A percentile compares a stretch with the other conserved stretches of the same genome.
phyloP scores from a whole-genome alignment of 2,329 filamentous ascomycete species.

The Exophiala bonariae region DNA sequence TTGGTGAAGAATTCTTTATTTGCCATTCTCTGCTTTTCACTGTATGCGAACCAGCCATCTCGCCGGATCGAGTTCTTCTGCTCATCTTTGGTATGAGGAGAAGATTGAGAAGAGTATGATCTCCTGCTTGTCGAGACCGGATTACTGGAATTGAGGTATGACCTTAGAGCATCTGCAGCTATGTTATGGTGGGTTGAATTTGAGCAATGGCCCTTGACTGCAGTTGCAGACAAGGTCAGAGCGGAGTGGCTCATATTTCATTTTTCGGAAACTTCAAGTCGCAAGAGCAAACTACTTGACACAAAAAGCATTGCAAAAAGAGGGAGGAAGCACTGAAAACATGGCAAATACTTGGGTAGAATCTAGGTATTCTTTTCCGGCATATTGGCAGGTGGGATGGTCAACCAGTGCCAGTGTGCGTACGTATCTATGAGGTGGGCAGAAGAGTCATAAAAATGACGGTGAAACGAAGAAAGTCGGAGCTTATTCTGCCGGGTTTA shows the following conservation, averaged over 20 bases:
- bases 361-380: too few relatives aligned
- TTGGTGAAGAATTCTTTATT: constrained; percentile 81
- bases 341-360: too few relatives aligned
- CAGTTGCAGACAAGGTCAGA: constrained; percentile 30
- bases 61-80: background rate
- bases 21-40: constrained; percentile 45
- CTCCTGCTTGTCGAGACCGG: background rate
- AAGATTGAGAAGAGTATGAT: constrained; percentile 19
- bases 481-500: too few relatives aligned
- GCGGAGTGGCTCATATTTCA: constrained; percentile 30
- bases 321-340: too few relatives aligned
- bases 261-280: background rate
- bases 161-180: constrained; percentile 18
- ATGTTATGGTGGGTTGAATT: constrained; percentile 33
- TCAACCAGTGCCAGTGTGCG: too few relatives aligned
- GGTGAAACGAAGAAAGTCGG: too few relatives aligned
- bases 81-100: constrained; percentile 23
- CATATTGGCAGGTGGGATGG: too few relatives aligned
- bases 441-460: too few relatives aligned
- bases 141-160: constrained; percentile 5
- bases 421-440: too few relatives aligned
- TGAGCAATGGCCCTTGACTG: constrained; percentile 27
- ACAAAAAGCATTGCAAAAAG: background rate
- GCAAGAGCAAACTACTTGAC: background rate
- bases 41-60: constrained; percentile 32